Base-by-base conservation (phyloP, 441 rosid genomes). In the Theobroma grandiflorum region DNA sequence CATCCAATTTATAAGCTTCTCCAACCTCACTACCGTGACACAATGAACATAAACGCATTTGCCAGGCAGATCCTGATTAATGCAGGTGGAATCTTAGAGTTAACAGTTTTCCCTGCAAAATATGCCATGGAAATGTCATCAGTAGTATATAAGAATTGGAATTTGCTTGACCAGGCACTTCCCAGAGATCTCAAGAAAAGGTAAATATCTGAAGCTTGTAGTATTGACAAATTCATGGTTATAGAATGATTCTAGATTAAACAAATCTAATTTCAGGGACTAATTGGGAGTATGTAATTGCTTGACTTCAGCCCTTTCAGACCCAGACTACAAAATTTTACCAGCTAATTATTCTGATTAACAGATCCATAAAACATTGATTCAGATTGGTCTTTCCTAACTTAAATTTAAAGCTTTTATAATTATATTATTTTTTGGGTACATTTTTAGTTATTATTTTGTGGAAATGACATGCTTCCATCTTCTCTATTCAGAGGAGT, bases 91-190 rank as follows among this genome's bases (percentile, higher is more conserved):
- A 31, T 91, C 33, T 81, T 95, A 22, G 99, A 96, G 78, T 14
- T 57, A 5, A 92, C 97, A 11, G 92, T 96, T 40, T 94, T 85
- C 76, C 95, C 98, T 50, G 81, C 76, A 16, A 92, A 84, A 63
- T 96, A 94, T 83, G 86, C 97, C 11, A 82, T 96, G 97, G 99
- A 96, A 83, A 82, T 94, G 92, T 91, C 98, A 67, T 96, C 98
- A 1, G 74, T 43, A 0, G 53, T 92, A 59, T 96, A 94, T 82
- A 93, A 87, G 85, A 76, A 67, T 74, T 96, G 99, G 98, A 86
- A 82, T 43, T 92, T 96, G 78, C 88, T 89, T 2, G 91, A 93
- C 72, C 97, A 96, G 87, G 95, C 98, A 4, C 91, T 96, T 8
- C 98, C 98, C 38, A 78, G 80, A 69, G 98, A 96, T 77, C 97